These are phyloP conservation scores for Penicillium bovifimosum DNA, from an alignment of 495 filamentous ascomycete species.

Conservation along the genomic window DNA sequence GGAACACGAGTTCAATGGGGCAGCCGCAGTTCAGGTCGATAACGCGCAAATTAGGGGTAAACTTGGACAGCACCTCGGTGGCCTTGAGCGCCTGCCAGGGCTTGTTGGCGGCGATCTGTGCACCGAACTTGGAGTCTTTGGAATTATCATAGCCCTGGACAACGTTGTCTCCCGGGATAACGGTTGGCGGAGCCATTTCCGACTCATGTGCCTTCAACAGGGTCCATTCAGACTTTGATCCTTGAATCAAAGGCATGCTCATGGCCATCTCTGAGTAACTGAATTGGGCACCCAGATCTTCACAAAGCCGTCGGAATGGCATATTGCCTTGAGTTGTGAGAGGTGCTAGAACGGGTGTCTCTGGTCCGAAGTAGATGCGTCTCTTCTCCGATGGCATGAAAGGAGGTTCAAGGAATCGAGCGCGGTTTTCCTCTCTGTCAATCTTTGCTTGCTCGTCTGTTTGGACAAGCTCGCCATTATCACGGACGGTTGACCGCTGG, in stretches of 20 bases:
- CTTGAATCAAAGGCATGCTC: constrained; percentile 85
- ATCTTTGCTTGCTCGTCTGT: constrained; percentile 20
- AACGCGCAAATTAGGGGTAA: constrained; percentile 75
- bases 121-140: constrained; percentile 81
- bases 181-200: constrained; percentile 61
- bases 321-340: constrained; percentile 94
- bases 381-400: constrained; percentile 89
- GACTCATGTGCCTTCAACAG: constrained; percentile 83
- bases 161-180: constrained; percentile 41
- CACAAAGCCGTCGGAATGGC: constrained; percentile 90
- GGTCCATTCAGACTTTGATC: constrained; percentile 88
- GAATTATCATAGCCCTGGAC: constrained; percentile 73
- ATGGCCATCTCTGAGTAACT: constrained; percentile 99
- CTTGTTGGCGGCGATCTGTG: constrained; percentile 85
- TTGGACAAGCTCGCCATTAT: constrained; percentile 3
- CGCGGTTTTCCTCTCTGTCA: constrained; percentile 62
- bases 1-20: constrained; percentile 87
- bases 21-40: constrained; percentile 96
- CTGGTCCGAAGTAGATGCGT: constrained; percentile 83
- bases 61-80: constrained; percentile 69
- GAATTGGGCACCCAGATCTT: constrained; percentile 79
- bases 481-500: constrained; percentile 14
- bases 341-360: constrained; percentile 87
- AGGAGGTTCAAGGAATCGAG: constrained; percentile 75
- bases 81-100: constrained; percentile 82